Evolutionary conservation across 352 stramenopile genomes (phyloP), one percentile per base, ranked within the genome.

Genomic region (Phytophthora pisi): DNA sequence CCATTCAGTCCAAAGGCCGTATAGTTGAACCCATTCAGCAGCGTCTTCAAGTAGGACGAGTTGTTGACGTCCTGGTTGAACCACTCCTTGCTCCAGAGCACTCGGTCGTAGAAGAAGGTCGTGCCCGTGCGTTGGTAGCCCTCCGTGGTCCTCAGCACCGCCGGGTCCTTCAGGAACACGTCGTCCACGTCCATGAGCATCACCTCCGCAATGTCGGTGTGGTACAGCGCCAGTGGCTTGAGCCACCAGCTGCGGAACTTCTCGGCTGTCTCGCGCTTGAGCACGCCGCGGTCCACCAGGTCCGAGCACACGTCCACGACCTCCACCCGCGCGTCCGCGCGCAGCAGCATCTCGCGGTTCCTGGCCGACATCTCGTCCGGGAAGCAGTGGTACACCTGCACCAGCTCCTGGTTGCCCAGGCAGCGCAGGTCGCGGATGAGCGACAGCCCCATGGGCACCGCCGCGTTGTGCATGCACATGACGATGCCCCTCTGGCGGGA

Each of bases 131-230:
- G 50, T 18, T 66, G 62, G 61, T 87, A 87, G 11, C 67, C 74
- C 2, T 70, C 60, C 0, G 75, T 73, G 0, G 58, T 38, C 2
- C 78, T 68, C 16, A 87, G 36, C 23, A 69, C 57, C 9, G 78
- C 70, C 9, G 77, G 77, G 52, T 89, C 68, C n/a, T 66, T 65
- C 24, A 89, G 47, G 42, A 79, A 73, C 6, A 89, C 56, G 16
- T 81, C 81, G 50, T 87, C 78, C 20, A 80, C 81, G 47, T 89
- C 81, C 61, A 82, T 68, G 2, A 82, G 61, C 38, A 82, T 46
- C 5, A 78, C 72, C 20, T 82, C 57, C 13, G 49, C 46, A 11
- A 82, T 61, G 24, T 77, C 46, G 0, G 72, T 80, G 65, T 82
- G 72, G 16, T 59, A 64, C 52, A 79, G 16, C 2, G 72, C 75